phyloP scores from a whole-genome alignment of 2,329 filamentous ascomycete genomes.

The Lasiodiplodia sp. region DNA sequence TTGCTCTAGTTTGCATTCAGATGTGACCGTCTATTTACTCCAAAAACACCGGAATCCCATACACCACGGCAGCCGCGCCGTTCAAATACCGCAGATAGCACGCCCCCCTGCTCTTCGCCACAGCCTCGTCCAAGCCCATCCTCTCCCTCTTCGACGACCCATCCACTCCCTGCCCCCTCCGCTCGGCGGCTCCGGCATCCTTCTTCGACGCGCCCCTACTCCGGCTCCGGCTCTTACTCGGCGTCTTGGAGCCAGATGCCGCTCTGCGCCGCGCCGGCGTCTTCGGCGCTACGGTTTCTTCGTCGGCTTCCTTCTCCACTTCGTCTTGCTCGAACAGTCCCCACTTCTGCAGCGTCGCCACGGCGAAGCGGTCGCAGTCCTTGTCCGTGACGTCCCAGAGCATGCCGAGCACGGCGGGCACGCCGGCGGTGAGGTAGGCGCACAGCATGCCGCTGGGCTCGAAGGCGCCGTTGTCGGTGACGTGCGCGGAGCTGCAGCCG shows the following conservation, averaged over 20 bases:
- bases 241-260: slow-evolving; percentile 38
- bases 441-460: slow-evolving; percentile 90
- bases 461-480: slow-evolving; percentile 83
- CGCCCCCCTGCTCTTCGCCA: slow-evolving; percentile 75
- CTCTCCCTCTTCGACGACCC: neutral
- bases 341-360: slow-evolving; percentile 82
- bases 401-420: slow-evolving; percentile 85
- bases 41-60: slow-evolving; percentile 92
- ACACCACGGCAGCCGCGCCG: slow-evolving; percentile 90
- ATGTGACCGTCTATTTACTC: slow-evolving; percentile 35
- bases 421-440: slow-evolving; percentile 86
- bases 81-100: slow-evolving; percentile 92
- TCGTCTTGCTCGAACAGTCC: slow-evolving; percentile 66
- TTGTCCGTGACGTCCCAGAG: slow-evolving; percentile 98
- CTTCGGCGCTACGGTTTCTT: slow-evolving; percentile 36
- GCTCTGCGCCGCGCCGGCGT: too few species aligned
- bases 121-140: slow-evolving; percentile 75
- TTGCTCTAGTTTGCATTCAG: too few species aligned
- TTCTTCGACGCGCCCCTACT: slow-evolving; percentile 36
- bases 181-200: neutral
- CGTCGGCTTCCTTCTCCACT: slow-evolving; percentile 33
- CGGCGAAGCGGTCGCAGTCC: slow-evolving; percentile 93
- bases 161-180: neutral
- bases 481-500: slow-evolving; percentile 87
- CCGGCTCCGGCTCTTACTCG: slow-evolving; percentile 24